phyloP scores from a whole-genome alignment of 768 basidiomycete species.

The Lactarius akahatsu region DNA sequence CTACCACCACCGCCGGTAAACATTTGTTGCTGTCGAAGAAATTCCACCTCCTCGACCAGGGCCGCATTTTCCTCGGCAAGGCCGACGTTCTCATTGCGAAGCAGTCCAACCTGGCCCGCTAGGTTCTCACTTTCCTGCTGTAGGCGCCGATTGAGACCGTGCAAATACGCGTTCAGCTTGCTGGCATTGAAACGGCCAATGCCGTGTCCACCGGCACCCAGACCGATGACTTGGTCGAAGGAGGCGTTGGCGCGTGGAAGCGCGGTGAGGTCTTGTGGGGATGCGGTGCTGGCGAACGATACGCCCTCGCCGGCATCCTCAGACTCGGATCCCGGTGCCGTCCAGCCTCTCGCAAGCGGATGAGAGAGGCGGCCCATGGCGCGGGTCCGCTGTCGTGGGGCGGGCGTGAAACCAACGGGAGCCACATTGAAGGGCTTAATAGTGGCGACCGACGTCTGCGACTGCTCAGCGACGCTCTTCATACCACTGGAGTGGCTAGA shows the following conservation, averaged over 20 bases:
- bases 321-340: constrained; percentile 30
- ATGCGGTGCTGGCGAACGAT: constrained; percentile 79
- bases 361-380: constrained; percentile 52
- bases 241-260: constrained; percentile 81
- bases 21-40: constrained; percentile 24
- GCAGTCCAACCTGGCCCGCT: constrained; percentile 49
- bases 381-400: constrained; percentile 47
- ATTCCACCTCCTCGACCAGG: constrained; percentile 26
- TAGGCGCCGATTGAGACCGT: constrained; percentile 77
- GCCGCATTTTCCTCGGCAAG: constrained; percentile 27
- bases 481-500: constrained; percentile 36
- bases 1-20: constrained; percentile 31
- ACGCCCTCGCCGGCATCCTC: constrained; percentile 50
- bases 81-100: constrained; percentile 46
- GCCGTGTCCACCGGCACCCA: constrained; percentile 62
- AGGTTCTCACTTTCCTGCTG: constrained; percentile 83
- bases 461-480: constrained; percentile 36
- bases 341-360: constrained; percentile 58
- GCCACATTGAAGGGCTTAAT: constrained; percentile 45
- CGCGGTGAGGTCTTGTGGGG: constrained; percentile 84
- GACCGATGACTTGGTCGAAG: constrained; percentile 80
- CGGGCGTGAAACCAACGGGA: constrained; percentile 65
- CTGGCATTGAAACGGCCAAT: constrained; percentile 80
- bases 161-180: constrained; percentile 83
- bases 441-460: constrained; percentile 36